These are phyloP conservation scores for Plectosphaerella sp. DNA, from an alignment of 2,329 filamentous ascomycete genomes.

Conservation along the genomic window DNA sequence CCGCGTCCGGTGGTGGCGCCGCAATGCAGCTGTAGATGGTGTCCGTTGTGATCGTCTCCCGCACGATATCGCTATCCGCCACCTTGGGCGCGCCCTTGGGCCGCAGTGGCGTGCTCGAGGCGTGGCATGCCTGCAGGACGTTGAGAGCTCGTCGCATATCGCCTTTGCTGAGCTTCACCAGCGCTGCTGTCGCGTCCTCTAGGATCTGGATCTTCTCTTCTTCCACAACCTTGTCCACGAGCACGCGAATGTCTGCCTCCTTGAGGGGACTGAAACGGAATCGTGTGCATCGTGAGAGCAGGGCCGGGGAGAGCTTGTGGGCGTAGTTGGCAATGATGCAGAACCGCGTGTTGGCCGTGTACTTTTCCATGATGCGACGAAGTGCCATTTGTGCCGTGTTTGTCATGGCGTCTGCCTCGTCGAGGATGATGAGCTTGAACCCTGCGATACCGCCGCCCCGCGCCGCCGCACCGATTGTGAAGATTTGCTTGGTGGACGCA, in stretches of 20 bases:
- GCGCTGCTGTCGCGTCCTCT: slow-evolving; percentile 72
- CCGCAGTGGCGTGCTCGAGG: slow-evolving; percentile 74
- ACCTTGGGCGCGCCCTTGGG: slow-evolving; percentile 55
- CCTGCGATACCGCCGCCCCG: slow-evolving; percentile 54
- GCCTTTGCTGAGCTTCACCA: slow-evolving; percentile 85
- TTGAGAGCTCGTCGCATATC: slow-evolving; percentile 96
- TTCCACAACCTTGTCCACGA: slow-evolving; percentile 86
- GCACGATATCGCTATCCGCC: slow-evolving; percentile 60
- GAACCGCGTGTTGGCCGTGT: slow-evolving; percentile 95
- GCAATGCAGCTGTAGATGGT: slow-evolving; percentile 98
- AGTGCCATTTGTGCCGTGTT: slow-evolving; percentile 96
- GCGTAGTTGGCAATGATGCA: slow-evolving; percentile 99
- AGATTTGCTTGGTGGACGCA: slow-evolving; percentile 96
- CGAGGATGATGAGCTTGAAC: slow-evolving; percentile 95
- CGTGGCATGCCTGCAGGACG: slow-evolving; percentile 93
- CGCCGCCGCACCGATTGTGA: slow-evolving; percentile 58
- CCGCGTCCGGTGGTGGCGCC: slow-evolving; percentile 85
- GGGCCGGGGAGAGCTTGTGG: slow-evolving; percentile 90
- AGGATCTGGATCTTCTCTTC: slow-evolving; percentile 84
- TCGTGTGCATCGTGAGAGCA: slow-evolving; percentile 88
- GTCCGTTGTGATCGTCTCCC: slow-evolving; percentile 80
- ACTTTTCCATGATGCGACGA: slow-evolving; percentile 97
- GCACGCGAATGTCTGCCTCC: slow-evolving; percentile 73
- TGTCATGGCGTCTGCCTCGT: slow-evolving; percentile 99
- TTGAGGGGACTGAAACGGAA: slow-evolving; percentile 95